phyloP scores from a whole-genome alignment of 331 rosid species.

The Erythrophleum ivorense region DNA sequence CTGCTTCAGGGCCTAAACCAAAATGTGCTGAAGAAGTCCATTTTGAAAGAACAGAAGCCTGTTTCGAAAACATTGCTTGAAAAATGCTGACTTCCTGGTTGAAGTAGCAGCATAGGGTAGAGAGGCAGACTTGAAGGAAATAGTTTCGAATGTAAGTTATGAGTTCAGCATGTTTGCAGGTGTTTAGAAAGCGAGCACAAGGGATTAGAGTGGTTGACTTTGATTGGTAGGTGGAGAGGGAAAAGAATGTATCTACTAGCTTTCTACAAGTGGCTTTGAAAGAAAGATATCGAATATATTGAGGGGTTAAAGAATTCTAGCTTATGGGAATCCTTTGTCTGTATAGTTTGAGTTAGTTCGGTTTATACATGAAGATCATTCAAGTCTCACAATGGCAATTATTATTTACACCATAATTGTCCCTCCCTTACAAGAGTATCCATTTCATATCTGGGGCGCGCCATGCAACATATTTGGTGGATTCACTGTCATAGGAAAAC shows the following conservation, averaged over 20 bases:
- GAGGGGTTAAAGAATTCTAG: neutral
- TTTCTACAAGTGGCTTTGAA: neutral
- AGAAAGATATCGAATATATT: neutral
- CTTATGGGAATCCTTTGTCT: slow-evolving; percentile 9
- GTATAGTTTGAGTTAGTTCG: slow-evolving; percentile 21
- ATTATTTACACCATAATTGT: neutral
- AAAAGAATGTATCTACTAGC: neutral
- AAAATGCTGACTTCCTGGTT: slow-evolving; percentile 30
- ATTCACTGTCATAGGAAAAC: neutral
- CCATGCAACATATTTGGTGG: neutral
- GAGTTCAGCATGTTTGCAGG: neutral
- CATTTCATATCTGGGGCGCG: neutral
- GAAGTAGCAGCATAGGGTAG: neutral
- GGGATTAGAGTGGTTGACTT: slow-evolving; percentile 25
- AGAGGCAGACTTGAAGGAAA: neutral
- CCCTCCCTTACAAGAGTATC: neutral
- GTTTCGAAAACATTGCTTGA: slow-evolving; percentile 45
- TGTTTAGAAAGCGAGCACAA: slow-evolving; percentile 4
- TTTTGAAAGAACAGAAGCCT: slow-evolving; percentile 19
- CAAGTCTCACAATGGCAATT: neutral
- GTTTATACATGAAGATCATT: slow-evolving; percentile 1
- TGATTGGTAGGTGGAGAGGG: slow-evolving; percentile 6
- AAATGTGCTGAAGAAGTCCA: slow-evolving; percentile 37
- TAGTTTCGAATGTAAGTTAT: neutral
- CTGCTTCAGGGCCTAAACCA: slow-evolving; percentile 42